phyloP scores from a whole-genome alignment of 1,284 basidiomycete species.

The Boletus sp. region DNA sequence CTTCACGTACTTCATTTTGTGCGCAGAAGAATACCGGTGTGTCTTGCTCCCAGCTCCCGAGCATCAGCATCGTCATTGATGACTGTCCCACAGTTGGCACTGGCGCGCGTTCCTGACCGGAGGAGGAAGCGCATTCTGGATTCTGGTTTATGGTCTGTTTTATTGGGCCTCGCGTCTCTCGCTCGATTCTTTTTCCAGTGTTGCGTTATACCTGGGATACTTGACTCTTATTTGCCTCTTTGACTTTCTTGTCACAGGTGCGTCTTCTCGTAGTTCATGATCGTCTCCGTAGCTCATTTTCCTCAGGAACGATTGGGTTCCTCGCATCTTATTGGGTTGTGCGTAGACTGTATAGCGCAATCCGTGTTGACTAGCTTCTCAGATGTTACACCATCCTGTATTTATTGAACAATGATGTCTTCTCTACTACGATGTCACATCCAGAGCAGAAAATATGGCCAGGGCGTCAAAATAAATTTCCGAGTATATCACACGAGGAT shows the following conservation, averaged over 20 bases:
- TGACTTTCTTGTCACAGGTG: slow-evolving; percentile 87
- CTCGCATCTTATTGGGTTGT: slow-evolving; percentile 87
- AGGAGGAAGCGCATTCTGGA: slow-evolving; percentile 92
- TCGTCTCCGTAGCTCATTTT: slow-evolving; percentile 4
- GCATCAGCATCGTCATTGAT: slow-evolving; percentile 3
- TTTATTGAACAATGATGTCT: slow-evolving; percentile 10
- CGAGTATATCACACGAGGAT: background rate
- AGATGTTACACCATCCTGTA: slow-evolving; percentile 16
- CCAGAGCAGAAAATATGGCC: background rate
- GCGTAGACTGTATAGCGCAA: slow-evolving; percentile 75
- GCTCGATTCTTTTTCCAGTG: slow-evolving; percentile 80
- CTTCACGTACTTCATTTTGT: slow-evolving; percentile 91
- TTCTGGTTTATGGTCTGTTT: slow-evolving; percentile 61
- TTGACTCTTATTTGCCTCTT: slow-evolving; percentile 80
- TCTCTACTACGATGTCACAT: background rate
- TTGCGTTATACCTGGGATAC: slow-evolving; percentile 91
- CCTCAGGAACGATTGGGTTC: slow-evolving; percentile 78
- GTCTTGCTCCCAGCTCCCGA: slow-evolving; percentile 13
- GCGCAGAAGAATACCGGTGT: slow-evolving; percentile 92
- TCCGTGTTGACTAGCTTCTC: slow-evolving; percentile 61
- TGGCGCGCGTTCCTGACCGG: slow-evolving; percentile 96
- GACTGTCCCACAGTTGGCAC: slow-evolving; percentile 70
- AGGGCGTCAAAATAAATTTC: background rate
- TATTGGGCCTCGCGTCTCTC: slow-evolving; percentile 89
- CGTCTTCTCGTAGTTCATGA: slow-evolving; percentile 22